Percentiles rank a stretch among this genome's conserved stretches.
Evolutionary conservation across 108 stramenopile species (phyloP).

Genomic region (Discostella pseudostelligera): DNA sequence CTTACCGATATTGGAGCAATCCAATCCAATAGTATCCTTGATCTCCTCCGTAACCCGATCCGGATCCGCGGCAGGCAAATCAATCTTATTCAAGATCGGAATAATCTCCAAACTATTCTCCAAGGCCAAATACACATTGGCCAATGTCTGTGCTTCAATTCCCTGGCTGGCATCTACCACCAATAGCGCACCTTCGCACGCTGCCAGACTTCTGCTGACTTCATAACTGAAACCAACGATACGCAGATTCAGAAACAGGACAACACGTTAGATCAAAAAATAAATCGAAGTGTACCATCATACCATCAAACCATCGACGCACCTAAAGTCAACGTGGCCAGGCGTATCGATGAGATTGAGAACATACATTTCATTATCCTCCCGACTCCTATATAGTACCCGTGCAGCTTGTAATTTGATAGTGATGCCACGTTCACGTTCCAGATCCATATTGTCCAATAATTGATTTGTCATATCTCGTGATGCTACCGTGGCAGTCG

Average conservation of each 20-base stretch:
- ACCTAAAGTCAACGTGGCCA: constrained; percentile 90
- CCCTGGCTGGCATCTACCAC: constrained; percentile 98
- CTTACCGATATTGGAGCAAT: constrained; percentile 78
- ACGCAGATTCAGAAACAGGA: too few relatives aligned
- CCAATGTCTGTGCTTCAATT: constrained; percentile 98
- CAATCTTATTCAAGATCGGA: constrained; percentile 98
- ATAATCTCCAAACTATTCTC: constrained; percentile 98
- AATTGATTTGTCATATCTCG: constrained; percentile 94
- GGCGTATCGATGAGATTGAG: constrained; percentile 89
- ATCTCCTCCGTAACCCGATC: constrained; percentile 91
- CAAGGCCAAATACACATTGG: constrained; percentile 96
- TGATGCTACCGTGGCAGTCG: constrained; percentile 81
- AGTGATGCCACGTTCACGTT: constrained; percentile 98
- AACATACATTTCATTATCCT: constrained; percentile 82
- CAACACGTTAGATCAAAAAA: too few relatives aligned
- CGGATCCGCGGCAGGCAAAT: constrained; percentile 97
- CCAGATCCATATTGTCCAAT: constrained; percentile 97
- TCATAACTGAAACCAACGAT: constrained; percentile 98
- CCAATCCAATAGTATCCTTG: constrained; percentile 93
- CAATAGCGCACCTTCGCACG: constrained; percentile 98
- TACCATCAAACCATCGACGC: too few relatives aligned
- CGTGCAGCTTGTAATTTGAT: constrained; percentile 98
- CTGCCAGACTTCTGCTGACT: constrained; percentile 94
- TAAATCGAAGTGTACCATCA: too few relatives aligned
- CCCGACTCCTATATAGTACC: constrained; percentile 81